These are phyloP conservation scores for Sanghuangporus sanghuang DNA, from an alignment of 1,284 basidiomycete species.

Conservation along the genomic window DNA sequence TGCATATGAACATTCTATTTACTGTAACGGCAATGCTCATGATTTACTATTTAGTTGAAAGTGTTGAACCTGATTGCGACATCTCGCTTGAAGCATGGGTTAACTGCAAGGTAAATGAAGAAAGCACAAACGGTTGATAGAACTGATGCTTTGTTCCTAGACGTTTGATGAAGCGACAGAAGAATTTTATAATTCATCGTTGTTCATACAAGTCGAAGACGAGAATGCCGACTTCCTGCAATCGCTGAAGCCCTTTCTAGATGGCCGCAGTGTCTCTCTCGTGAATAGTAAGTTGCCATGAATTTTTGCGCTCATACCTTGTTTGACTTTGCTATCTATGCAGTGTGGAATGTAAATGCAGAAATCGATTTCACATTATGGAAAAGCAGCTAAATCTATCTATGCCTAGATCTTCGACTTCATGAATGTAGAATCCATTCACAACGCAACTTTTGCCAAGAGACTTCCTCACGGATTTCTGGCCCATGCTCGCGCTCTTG, in stretches of 20 bases:
- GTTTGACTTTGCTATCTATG: neutral
- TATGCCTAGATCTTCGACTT: conserved; percentile 39
- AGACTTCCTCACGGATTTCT: conserved; percentile 30
- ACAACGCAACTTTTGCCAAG: conserved; percentile 38
- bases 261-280: conserved; percentile 34
- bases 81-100: conserved; percentile 41
- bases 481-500: conserved; percentile 37
- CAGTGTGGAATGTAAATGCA: conserved; percentile 22
- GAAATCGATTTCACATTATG: conserved; percentile 17
- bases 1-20: neutral
- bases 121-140: neutral
- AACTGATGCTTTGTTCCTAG: conserved; percentile 1
- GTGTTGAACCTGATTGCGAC: conserved; percentile 35
- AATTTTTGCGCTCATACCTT: neutral
- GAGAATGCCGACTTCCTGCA: conserved; percentile 36
- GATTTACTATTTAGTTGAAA: conserved; percentile 24
- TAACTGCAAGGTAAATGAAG: conserved; percentile 27
- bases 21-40: neutral
- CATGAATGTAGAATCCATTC: conserved; percentile 47
- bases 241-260: conserved; percentile 35
- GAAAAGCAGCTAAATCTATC: conserved; percentile 7
- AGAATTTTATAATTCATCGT: conserved; percentile 25
- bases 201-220: conserved; percentile 31
- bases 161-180: conserved; percentile 15
- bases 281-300: conserved; percentile 34